phyloP scores from a whole-genome alignment of 768 basidiomycete species.

The Termitomyces eurrhizus region DNA sequence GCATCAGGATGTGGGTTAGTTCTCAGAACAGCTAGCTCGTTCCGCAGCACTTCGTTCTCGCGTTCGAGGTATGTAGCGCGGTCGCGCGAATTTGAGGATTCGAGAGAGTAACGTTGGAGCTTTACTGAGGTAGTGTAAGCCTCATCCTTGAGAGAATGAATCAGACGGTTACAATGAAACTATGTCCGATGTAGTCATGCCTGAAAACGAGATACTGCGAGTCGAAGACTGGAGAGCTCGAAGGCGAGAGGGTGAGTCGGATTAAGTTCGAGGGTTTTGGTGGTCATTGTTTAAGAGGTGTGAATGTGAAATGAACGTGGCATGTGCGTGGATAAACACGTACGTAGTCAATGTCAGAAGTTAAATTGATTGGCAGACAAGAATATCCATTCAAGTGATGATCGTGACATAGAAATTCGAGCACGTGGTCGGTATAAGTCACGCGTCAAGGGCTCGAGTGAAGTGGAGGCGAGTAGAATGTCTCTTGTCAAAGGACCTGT shows the following conservation, averaged over 20 bases:
- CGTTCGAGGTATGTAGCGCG: conserved; percentile 46
- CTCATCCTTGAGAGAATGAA: conserved; percentile 51
- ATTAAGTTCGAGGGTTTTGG: conserved; percentile 10
- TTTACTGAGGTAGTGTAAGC: conserved; percentile 61
- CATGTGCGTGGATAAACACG: not conserved
- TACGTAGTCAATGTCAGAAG: not conserved
- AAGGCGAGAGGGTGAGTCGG: conserved; percentile 42
- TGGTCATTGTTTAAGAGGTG: not conserved
- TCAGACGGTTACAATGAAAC: conserved; percentile 11
- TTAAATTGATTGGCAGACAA: not conserved
- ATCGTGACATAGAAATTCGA: not conserved
- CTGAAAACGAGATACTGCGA: conserved; percentile 48
- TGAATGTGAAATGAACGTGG: not conserved
- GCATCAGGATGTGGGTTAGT: conserved; percentile 43
- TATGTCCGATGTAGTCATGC: conserved; percentile 24
- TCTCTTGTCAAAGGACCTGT: no score
- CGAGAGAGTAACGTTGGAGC: conserved; percentile 59
- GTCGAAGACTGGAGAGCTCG: conserved; percentile 43
- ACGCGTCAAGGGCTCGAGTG: not conserved
- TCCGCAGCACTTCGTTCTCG: conserved; percentile 53
- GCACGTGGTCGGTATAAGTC: not conserved
- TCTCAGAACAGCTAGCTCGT: conserved; percentile 55
- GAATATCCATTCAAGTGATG: not conserved
- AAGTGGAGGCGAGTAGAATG: no score
- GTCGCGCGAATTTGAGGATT: conserved; percentile 45